Base-by-base conservation (phyloP, 345 rosid species). In the Carallia pectinifolia region DNA sequence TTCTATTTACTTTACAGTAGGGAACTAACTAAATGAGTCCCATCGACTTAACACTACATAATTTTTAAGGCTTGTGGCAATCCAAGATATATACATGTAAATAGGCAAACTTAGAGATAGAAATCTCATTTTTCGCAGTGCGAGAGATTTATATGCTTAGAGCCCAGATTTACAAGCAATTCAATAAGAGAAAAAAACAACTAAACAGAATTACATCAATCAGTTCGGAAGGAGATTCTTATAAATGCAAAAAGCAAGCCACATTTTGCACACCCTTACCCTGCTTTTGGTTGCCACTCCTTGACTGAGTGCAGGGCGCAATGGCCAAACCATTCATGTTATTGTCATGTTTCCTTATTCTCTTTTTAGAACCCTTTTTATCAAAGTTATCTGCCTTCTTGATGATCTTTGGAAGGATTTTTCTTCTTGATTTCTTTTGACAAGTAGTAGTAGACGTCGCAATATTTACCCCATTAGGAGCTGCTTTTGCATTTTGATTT, bases 341-440 rank as follows among this genome's bases (percentile, higher is more conserved):
- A 66, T 40, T 40, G 23, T 71, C 69, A 66, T 65, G 76, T 55
- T 55, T 55, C 30, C 31, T 19, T 23, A 31, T 23, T 4, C 71
- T 61, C 52, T 65, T 67, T 65, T 74, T 81, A 23, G 73, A 54
- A 48, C 70, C 83, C 56, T 80, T 76, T 62, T 58, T 71, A 65
- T 70, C 78, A 50, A 77, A 67, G 18, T 48, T 60, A 55, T 83
- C 80, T 48, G 79, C 62, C 56, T 67, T 77, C 66, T 77, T 77
- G 44, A 69, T 77, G 58, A 58, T 40, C 61, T 76, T 81, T 27
- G 86, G 71, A 70, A 76, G 76, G 36, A 78, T 60, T 78, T 75
- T 76, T 47, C 78, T 84, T 70, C 69, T 72, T 30, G 77, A 64
- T 60, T 76, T 82, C 79, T 75, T 85, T n/a, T 63, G 62, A 67